Conservation (phyloP, 805 yeast species). For the Ogataea pilisensis region DNA sequence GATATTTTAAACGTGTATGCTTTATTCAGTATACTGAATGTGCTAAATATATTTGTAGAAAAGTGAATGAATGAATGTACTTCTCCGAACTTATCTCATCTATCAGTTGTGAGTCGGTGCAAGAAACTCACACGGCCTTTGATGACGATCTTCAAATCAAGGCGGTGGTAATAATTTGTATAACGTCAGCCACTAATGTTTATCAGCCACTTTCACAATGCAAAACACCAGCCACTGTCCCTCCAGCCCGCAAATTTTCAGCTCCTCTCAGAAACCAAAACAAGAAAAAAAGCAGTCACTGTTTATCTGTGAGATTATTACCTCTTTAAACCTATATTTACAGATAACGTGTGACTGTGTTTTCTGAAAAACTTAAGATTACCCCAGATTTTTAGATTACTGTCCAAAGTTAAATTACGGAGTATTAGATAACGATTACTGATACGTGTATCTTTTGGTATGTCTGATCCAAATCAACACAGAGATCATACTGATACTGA, state of each 20-base stretch:
- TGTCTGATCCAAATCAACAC: background rate
- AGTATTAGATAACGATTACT: constrained; percentile 16
- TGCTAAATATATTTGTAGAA: too few relatives aligned
- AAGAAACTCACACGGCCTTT: too few relatives aligned
- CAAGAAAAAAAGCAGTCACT: constrained; percentile 4
- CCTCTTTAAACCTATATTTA: constrained; percentile 7
- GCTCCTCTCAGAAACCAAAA: background rate
- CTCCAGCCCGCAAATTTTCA: background rate
- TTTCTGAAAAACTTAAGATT: constrained; percentile 15
- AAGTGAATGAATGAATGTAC: too few relatives aligned
- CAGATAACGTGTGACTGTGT: constrained; percentile 20
- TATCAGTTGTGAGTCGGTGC: too few relatives aligned
- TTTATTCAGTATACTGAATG: too few relatives aligned
- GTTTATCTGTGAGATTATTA: constrained; percentile 5
- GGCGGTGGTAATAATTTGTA: too few relatives aligned
- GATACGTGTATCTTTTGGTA: background rate
- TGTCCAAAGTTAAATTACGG: too few relatives aligned
- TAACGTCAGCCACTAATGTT: too few relatives aligned
- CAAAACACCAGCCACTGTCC: background rate
- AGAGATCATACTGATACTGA: background rate
- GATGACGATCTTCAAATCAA: too few relatives aligned
- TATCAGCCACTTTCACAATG: too few relatives aligned
- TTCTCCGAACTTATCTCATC: too few relatives aligned
- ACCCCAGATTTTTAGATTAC: constrained; percentile 20
- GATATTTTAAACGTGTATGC: too few relatives aligned